A percentile compares a stretch with the other conserved stretches of the same genome.
Conservation (phyloP, 2,329 filamentous ascomycete genomes). For the Neonectria ditissima region DNA sequence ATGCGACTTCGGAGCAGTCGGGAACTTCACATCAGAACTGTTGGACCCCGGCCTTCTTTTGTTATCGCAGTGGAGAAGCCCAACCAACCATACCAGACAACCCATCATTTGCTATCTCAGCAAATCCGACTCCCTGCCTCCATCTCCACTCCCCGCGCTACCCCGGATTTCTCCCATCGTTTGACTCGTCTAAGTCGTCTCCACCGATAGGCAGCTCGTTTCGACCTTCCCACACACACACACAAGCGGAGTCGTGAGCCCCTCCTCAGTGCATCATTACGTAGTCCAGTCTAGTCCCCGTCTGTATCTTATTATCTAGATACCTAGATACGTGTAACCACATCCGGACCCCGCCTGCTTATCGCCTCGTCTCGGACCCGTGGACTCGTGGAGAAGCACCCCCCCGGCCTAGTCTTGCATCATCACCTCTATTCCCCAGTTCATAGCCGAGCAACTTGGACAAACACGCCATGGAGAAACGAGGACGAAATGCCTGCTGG, state of each 20-base stretch:
- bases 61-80: background rate
- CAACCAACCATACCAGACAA: background rate
- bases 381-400: background rate
- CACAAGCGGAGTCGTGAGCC: background rate
- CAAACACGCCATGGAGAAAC: conserved; percentile 23
- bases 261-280: background rate
- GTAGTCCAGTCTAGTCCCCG: background rate
- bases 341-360: background rate
- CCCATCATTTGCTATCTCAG: background rate
- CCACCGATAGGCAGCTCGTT: conserved; percentile 9
- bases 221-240: conserved; percentile 15
- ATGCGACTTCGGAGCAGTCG: background rate
- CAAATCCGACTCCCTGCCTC: background rate
- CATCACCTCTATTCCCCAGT: background rate
- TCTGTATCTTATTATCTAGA: background rate
- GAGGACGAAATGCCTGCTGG: conserved; percentile 24
- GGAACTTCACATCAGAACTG: background rate
- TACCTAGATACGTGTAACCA: background rate
- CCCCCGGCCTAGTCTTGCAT: conserved; percentile 3
- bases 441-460: background rate
- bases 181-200: background rate
- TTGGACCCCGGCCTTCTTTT: background rate
- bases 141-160: conserved; percentile 1
- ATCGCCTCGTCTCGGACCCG: background rate
- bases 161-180: background rate